Conservation (phyloP, 2,329 filamentous ascomycete genomes). For the Arthrocladium fulminans region DNA sequence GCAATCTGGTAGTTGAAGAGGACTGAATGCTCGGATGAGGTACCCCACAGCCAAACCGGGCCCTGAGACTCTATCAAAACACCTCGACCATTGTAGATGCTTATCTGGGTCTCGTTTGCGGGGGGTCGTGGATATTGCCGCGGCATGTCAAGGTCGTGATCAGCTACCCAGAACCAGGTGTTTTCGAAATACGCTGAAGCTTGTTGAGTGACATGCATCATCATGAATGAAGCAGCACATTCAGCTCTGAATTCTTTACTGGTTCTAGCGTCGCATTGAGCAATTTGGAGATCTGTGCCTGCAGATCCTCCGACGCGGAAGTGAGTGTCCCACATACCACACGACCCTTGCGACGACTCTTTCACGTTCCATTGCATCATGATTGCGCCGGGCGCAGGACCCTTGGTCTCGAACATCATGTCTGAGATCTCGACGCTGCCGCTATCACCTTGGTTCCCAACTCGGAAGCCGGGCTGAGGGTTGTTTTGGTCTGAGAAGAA, state of each 20-base stretch:
- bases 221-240: constrained; percentile 65
- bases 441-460: constrained; percentile 66
- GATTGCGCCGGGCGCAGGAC: constrained; percentile 76
- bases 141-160: constrained; percentile 73
- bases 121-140: constrained; percentile 40
- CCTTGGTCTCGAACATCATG: constrained; percentile 73
- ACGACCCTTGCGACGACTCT: constrained; percentile 56
- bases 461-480: constrained; percentile 74
- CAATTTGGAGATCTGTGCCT: constrained; percentile 72
- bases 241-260: constrained; percentile 53
- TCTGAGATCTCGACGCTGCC: constrained; percentile 83
- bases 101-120: constrained; percentile 43
- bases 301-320: constrained; percentile 81
- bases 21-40: constrained; percentile 52
- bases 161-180: constrained; percentile 80
- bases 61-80: constrained; percentile 70
- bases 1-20: constrained; percentile 75
- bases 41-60: constrained; percentile 73
- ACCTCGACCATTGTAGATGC: constrained; percentile 80
- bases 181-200: constrained; percentile 75
- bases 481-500: constrained; percentile 66
- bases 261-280: constrained; percentile 71
- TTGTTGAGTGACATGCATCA: constrained; percentile 47
- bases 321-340: constrained; percentile 92
- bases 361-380: constrained; percentile 87